Conservation (phyloP, 371 early-diverging fungal species). For the Mucor circinelloides region DNA sequence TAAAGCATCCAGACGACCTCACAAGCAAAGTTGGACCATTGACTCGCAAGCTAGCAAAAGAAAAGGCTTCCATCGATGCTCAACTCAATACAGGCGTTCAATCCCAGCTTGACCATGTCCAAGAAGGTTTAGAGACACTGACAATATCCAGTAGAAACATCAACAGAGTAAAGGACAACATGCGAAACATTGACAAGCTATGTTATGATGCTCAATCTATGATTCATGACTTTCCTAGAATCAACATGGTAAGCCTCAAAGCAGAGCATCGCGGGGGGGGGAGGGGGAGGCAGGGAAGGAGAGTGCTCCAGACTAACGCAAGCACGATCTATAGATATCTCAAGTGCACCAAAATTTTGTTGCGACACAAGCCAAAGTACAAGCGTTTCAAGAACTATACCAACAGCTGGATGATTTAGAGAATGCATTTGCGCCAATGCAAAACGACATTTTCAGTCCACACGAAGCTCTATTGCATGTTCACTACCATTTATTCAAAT, state of each 20-base stretch:
- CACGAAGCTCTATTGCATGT: conserved; percentile 80
- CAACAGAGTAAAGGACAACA: conserved; percentile 66
- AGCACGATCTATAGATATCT: conserved; percentile 72
- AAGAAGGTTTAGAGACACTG: conserved; percentile 84
- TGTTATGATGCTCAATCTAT: conserved; percentile 84
- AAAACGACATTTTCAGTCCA: conserved; percentile 61
- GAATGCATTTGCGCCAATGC: conserved; percentile 73
- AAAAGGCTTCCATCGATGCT: conserved; percentile 93
- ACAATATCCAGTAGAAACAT: conserved; percentile 69
- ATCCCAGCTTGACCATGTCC: conserved; percentile 89
- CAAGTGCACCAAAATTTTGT: conserved; percentile 92
- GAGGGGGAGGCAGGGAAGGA: too few species aligned
- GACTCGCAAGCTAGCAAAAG: conserved; percentile 81
- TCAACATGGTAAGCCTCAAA: conserved; percentile 68
- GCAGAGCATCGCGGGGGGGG: too few species aligned
- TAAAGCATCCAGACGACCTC: conserved; percentile 94
- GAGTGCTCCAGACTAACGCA: too few species aligned
- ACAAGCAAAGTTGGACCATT: conserved; percentile 79
- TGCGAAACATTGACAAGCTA: conserved; percentile 80
- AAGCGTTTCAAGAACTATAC: conserved; percentile 85
- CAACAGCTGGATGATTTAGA: conserved; percentile 74
- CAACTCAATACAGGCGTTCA: conserved; percentile 94
- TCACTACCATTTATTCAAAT: conserved; percentile 86
- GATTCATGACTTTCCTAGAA: conserved; percentile 85
- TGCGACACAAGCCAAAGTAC: conserved; percentile 81